Percentiles rank a stretch among this genome's conserved stretches.
Evolutionary conservation across 192 early-diverging fungal species (phyloP).

Genomic region (Backusella tarrabulga): DNA sequence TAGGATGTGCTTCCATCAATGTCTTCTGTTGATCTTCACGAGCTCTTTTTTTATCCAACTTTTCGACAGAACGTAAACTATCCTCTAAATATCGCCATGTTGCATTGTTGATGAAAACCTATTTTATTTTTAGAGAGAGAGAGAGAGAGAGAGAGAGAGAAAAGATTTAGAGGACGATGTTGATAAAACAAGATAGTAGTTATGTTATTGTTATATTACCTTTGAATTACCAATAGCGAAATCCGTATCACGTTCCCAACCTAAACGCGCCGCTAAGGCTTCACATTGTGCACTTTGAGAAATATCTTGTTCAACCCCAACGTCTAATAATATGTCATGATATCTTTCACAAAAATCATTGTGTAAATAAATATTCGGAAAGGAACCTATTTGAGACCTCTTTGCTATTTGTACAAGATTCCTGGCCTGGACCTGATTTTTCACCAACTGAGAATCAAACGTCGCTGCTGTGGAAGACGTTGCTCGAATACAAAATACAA

Average conservation of each 20-base stretch:
- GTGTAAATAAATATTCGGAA: constrained; percentile 72
- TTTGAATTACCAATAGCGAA: constrained; percentile 58
- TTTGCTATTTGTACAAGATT: constrained; percentile 66
- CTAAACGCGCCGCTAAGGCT: constrained; percentile 46
- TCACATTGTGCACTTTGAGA: constrained; percentile 39
- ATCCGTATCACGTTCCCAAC: constrained; percentile 52
- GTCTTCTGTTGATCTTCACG: constrained; percentile 34
- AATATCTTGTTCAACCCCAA: constrained; percentile 35
- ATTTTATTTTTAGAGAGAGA: constrained; percentile 6
- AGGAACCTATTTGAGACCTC: constrained; percentile 62
- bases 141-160: background rate
- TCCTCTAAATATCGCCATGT: constrained; percentile 89
- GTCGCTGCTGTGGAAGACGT: constrained; percentile 56
- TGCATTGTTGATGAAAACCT: constrained; percentile 71
- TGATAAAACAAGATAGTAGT: background rate
- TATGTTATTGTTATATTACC: constrained; percentile 19
- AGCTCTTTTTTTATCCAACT: constrained; percentile 45
- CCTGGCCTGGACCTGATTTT: constrained; percentile 67
- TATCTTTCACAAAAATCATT: constrained; percentile 83
- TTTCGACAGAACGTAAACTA: constrained; percentile 67
- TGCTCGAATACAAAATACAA: constrained; percentile 71
- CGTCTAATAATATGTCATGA: constrained; percentile 44
- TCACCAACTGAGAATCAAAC: constrained; percentile 69
- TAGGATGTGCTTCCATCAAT: constrained; percentile 10
- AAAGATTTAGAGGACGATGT: background rate